Evolutionary conservation across 805 yeast species (phyloP), one percentile per base, ranked within the genome.

Genomic region (Cyberlindnera amylophila): DNA sequence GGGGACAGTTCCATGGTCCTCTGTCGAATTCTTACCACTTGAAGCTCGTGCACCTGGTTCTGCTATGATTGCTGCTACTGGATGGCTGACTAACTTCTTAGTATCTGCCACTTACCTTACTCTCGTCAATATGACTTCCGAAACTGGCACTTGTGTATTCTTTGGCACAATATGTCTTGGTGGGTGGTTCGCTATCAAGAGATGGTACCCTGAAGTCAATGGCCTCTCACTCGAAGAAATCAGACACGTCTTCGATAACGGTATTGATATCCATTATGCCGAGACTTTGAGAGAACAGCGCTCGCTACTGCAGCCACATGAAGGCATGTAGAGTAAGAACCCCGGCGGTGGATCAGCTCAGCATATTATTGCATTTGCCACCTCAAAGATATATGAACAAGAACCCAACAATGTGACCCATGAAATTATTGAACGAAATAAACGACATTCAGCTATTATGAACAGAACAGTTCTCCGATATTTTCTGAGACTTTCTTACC

Each of bases 1-100:
- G 55, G 76, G 75, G 1, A 62, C 67, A 0, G 62, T 71, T 16
- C 75, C 76, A 0, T 70, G 75, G 75, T 61, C 58, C 21, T 63
- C 70, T 13, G 74, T 70, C 1, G 75, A 71, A 43, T 66, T 71
- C 44, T 50, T 71, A 26, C 75, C 75, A 0, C 42, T 66, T 30
- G 69, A 67, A 42, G 59, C 65, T 18, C 55, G 75, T 42, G 62
- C 73, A 3, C 59, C 66, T 33, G 76, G 74, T 3, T 63, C 71
- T 13, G 64, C 72, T 6, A 45, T 67, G 32, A 69, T 71, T 11
- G 56, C 72, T 10, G 67, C 71, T 36, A 61, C 67, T 4, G 70
- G 70, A 32, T 71, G 76, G 75, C 37, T 62, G 0, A 58, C 69
- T 2, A 71, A 71, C 42, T 46, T 63, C 14, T 13, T 66, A 4